These are phyloP conservation scores for Botrytis elliptica DNA, from an alignment of 2,329 filamentous ascomycete genomes.

Conservation along the genomic window DNA sequence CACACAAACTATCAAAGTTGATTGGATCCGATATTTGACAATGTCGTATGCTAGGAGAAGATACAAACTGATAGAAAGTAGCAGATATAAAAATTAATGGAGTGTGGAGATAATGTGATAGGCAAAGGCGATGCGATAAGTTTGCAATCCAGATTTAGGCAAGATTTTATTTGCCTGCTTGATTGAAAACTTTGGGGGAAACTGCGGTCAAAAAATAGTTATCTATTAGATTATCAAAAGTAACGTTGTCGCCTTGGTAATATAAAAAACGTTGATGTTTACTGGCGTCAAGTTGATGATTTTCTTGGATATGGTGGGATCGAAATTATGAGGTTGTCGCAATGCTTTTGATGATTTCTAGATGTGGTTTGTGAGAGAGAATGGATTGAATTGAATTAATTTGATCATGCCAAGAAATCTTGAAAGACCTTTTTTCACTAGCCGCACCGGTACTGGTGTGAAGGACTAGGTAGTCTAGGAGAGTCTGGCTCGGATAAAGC, in stretches of 20 bases:
- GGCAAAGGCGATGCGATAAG: background rate
- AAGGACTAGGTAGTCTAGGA: background rate
- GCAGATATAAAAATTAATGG: background rate
- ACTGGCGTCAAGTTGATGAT: background rate
- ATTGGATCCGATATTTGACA: background rate
- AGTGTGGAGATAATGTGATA: background rate
- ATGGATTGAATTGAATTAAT: constrained; percentile 2
- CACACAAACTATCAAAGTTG: constrained; percentile 8
- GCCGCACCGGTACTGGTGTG: background rate
- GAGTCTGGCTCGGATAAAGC: background rate
- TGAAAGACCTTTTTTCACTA: constrained; percentile 10
- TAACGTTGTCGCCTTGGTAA: background rate
- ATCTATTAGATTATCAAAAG: constrained; percentile 1
- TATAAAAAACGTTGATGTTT: background rate
- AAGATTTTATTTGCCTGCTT: background rate
- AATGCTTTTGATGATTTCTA: background rate
- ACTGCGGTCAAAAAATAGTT: background rate
- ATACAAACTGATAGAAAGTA: constrained; percentile 15
- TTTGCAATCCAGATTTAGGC: background rate
- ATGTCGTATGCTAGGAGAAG: background rate
- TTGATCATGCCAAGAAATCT: constrained; percentile 12
- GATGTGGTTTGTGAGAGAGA: background rate
- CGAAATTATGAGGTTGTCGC: constrained; percentile 3
- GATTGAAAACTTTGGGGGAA: constrained; percentile 1
- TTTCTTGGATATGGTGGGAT: background rate